Conservation (phyloP, 768 basidiomycete species). For the Lactarius hatsudake region DNA sequence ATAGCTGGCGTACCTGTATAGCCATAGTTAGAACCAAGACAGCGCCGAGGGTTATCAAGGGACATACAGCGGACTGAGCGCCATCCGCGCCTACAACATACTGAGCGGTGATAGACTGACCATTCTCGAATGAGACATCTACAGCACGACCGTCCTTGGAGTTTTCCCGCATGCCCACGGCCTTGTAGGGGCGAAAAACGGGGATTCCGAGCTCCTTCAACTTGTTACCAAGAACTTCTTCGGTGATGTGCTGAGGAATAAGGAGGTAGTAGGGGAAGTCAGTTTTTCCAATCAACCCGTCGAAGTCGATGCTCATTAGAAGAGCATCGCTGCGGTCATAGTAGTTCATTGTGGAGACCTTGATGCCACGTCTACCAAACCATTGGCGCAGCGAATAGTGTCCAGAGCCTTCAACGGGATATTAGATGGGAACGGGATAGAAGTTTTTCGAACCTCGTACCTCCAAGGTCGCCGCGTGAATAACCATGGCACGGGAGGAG, state of each 20-base stretch:
- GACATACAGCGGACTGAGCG: constrained; percentile 43
- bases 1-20: constrained; percentile 41
- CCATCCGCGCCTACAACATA: constrained; percentile 56
- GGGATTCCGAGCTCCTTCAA: constrained; percentile 35
- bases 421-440: constrained; percentile 32
- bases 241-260: constrained; percentile 46
- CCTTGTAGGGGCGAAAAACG: constrained; percentile 41
- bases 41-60: neutral
- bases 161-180: constrained; percentile 38
- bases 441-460: constrained; percentile 31
- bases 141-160: constrained; percentile 32
- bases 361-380: constrained; percentile 39
- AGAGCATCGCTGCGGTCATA: constrained; percentile 32
- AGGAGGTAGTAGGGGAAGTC: constrained; percentile 43
- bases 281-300: constrained; percentile 40
- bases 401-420: constrained; percentile 44
- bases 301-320: constrained; percentile 36
- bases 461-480: constrained; percentile 56
- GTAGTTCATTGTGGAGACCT: constrained; percentile 31
- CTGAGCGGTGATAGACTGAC: constrained; percentile 41
- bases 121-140: constrained; percentile 48
- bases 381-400: constrained; percentile 41
- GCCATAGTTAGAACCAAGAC: constrained; percentile 5
- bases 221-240: constrained; percentile 39
- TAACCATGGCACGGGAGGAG: constrained; percentile 43